These are phyloP conservation scores for Sphagnurus paluster DNA, from an alignment of 1,284 basidiomycete genomes.

Conservation along the genomic window DNA sequence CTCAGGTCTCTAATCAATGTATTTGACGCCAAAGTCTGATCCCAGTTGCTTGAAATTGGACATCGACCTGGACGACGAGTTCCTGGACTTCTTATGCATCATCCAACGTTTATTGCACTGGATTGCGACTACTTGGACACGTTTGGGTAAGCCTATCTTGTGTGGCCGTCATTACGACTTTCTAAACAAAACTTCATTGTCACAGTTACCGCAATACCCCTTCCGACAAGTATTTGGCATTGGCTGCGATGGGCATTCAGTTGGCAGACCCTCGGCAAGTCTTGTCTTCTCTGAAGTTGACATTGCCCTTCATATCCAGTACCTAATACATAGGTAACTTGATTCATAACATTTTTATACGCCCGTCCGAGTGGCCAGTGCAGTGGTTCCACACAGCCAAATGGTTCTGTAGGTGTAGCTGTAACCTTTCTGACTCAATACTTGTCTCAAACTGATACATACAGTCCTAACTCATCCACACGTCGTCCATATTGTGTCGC, in stretches of 20 bases:
- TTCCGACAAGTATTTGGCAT: background rate
- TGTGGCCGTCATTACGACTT: too few relatives aligned
- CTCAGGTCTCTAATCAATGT: slow-evolving; percentile 5
- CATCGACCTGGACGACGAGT: slow-evolving; percentile 5
- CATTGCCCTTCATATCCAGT: background rate
- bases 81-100: slow-evolving; percentile 7
- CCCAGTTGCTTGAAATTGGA: background rate
- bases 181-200: too few relatives aligned
- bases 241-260: too few relatives aligned
- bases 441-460: background rate
- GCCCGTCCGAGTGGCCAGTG: slow-evolving; percentile 23
- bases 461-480: slow-evolving; percentile 28
- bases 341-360: slow-evolving; percentile 8
- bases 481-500: slow-evolving; percentile 28
- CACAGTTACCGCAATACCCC: too few relatives aligned
- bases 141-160: slow-evolving; percentile 4
- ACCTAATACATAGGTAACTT: slow-evolving; percentile 2
- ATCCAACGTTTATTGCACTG: slow-evolving; percentile 3
- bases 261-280: slow-evolving; percentile 10
- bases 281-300: slow-evolving; percentile 1
- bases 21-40: slow-evolving; percentile 4
- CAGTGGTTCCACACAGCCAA: slow-evolving; percentile 20
- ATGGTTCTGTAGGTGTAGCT: slow-evolving; percentile 23
- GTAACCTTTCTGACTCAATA: background rate
- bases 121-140: background rate